Base-by-base conservation (phyloP, 805 yeast species). In the Hanseniaspora hatyaiensis region DNA sequence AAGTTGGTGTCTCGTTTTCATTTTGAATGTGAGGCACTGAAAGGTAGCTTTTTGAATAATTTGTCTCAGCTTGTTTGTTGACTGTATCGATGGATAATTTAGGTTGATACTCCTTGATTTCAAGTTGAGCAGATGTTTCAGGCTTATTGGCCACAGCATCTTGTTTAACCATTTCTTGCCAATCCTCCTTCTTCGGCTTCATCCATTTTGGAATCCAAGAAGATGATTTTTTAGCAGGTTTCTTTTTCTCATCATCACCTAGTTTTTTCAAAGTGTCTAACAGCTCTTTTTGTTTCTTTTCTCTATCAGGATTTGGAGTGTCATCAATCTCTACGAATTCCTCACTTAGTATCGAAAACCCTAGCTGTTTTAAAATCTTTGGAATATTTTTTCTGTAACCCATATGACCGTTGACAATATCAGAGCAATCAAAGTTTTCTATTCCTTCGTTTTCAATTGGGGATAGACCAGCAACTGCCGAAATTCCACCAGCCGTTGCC, bases 381-480 rank as follows among this genome's bases (percentile, higher is more conserved):
- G 99, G 99, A 74, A 92, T 86, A 11, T 86, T 87, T 52, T 81
- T 81, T 66, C 98, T 81, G 65, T 92, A 92, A n/a, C 82, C 86
- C 96, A 92, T 85, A 66, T 92, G 98, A 1, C 98, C 98, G 51
- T 82, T 87, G 3, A 89, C 95, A 46, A 71, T 57, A 16, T 79
- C 86, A 0, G 97, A 83, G 57, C 94, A 85, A 59, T 92, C 94
- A 52, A 81, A 72, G 62, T 89, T 89, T 53, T 87, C 95, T 26
- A 92, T 69, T 0, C 80, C 83, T 20, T 73, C 70, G 40, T 64
- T 68, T 47, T 76, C 80, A 31, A 89, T 73, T 4, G 88, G 80
- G 0, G 95, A 79, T 24, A 92, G 69, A 0, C 98, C 98, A 4
- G 89, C 87, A 37, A 92, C 92, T n/a, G 85, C 74, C 57, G 82